These are phyloP conservation scores for Plasmodium fragile DNA, from an alignment of 169 alveolate species.

Conservation along the genomic window DNA sequence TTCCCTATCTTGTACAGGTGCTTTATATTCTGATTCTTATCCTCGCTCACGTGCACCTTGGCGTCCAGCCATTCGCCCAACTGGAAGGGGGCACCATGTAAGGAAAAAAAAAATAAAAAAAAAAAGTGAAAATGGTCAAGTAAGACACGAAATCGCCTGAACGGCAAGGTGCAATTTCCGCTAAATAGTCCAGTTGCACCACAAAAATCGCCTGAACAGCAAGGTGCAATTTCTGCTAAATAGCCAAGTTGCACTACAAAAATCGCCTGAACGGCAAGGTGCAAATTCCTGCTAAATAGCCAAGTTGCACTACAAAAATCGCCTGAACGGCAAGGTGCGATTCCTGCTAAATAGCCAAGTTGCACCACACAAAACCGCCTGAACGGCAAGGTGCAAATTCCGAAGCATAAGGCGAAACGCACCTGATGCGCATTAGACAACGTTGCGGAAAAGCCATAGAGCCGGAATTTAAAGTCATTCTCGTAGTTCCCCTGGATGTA, in stretches of 20 bases:
- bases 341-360: background rate
- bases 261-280: background rate
- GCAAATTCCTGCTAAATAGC: background rate
- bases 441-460: conserved; percentile 65
- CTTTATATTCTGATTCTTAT: conserved; percentile 38
- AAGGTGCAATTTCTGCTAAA: background rate
- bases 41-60: conserved; percentile 38
- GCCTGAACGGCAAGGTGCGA: background rate
- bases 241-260: background rate
- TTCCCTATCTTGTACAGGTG: conserved; percentile 50
- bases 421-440: conserved; percentile 55
- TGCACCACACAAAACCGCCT: background rate
- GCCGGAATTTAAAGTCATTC: background rate
- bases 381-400: background rate
- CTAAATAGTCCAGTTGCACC: background rate
- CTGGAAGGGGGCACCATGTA: conserved; percentile 1
- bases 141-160: background rate
- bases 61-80: conserved; percentile 61
- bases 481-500: conserved; percentile 20
- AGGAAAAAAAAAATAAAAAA: conserved; percentile 21
- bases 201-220: background rate
- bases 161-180: background rate
- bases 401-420: background rate
- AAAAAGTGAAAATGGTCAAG: background rate
- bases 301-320: background rate